phyloP scores from a whole-genome alignment of 2,329 filamentous ascomycete genomes.

The Calycina herbarum region DNA sequence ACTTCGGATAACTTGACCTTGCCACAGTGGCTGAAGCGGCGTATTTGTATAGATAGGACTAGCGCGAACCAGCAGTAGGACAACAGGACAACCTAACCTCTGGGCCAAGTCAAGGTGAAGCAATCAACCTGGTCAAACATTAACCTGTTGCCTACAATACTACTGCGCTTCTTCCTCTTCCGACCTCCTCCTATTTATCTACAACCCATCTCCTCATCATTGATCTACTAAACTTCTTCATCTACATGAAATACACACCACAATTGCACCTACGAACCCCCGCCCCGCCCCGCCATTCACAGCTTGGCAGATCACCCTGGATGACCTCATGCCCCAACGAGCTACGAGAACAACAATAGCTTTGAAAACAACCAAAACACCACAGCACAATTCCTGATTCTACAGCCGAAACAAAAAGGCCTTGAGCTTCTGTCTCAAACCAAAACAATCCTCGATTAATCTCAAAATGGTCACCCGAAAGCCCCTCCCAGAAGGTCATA shows the following conservation, averaged over 20 bases:
- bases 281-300: conserved; percentile 2
- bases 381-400: not conserved
- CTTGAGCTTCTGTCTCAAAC: not conserved
- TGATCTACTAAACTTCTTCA: not conserved
- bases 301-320: not conserved
- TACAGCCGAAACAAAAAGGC: not conserved
- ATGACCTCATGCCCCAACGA: not conserved
- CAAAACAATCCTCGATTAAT: not conserved
- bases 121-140: not conserved
- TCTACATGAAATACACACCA: not conserved
- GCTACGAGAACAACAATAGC: not conserved
- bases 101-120: not conserved
- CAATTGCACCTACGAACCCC: not conserved
- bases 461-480: conserved; percentile 35
- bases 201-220: not conserved
- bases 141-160: not conserved
- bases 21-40: conserved; percentile 5
- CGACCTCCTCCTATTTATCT: not conserved
- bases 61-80: not conserved
- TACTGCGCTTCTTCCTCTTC: not conserved
- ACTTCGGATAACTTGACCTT: not conserved
- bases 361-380: not conserved
- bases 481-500: conserved; percentile 27
- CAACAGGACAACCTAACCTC: not conserved
- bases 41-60: not conserved